Percentiles rank a stretch among this genome's conserved stretches.
Evolutionary conservation across 2,329 filamentous ascomycete genomes (phyloP).

Genomic region (Talaromyces atroroseus): DNA sequence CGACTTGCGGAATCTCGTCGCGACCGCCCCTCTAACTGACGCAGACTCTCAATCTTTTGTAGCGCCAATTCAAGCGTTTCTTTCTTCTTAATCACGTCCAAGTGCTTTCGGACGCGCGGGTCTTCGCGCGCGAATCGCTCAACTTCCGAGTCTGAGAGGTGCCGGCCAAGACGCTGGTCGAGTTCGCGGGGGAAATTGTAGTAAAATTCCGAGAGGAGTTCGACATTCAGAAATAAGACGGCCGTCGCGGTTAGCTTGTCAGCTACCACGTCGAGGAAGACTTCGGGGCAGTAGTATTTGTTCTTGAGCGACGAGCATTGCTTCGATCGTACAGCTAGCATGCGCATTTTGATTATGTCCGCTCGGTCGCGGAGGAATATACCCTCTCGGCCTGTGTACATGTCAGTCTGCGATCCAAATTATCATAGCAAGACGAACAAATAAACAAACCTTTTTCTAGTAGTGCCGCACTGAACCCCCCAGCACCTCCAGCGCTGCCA

Average conservation of each 20-base stretch:
- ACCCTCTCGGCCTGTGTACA: slow-evolving; percentile 70
- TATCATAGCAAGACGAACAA: neutral
- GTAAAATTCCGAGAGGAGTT: slow-evolving; percentile 94
- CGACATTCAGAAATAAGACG: slow-evolving; percentile 94
- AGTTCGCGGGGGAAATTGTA: slow-evolving; percentile 95
- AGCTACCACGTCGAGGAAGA: slow-evolving; percentile 96
- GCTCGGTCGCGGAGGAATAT: slow-evolving; percentile 89
- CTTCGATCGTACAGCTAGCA: slow-evolving; percentile 81
- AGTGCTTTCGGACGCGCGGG: slow-evolving; percentile 77
- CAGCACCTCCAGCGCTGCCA: slow-evolving; percentile 78
- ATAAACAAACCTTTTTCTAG: slow-evolving; percentile 65
- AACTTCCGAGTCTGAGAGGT: slow-evolving; percentile 71
- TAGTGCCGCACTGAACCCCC: slow-evolving; percentile 84
- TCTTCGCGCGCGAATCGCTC: slow-evolving; percentile 92
- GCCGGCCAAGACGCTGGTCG: slow-evolving; percentile 76
- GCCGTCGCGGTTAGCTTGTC: slow-evolving; percentile 92
- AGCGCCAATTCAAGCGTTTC: slow-evolving; percentile 88
- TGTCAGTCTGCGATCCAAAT: slow-evolving; percentile 16
- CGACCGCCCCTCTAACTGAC: slow-evolving; percentile 70
- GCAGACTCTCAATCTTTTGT: slow-evolving; percentile 89
- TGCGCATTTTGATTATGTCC: slow-evolving; percentile 83
- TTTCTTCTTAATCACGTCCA: slow-evolving; percentile 89
- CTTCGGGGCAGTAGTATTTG: slow-evolving; percentile 94
- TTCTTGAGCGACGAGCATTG: slow-evolving; percentile 79
- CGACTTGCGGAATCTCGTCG: slow-evolving; percentile 24